phyloP scores from a whole-genome alignment of 352 stramenopile species.

The Blastocystis sp. region DNA sequence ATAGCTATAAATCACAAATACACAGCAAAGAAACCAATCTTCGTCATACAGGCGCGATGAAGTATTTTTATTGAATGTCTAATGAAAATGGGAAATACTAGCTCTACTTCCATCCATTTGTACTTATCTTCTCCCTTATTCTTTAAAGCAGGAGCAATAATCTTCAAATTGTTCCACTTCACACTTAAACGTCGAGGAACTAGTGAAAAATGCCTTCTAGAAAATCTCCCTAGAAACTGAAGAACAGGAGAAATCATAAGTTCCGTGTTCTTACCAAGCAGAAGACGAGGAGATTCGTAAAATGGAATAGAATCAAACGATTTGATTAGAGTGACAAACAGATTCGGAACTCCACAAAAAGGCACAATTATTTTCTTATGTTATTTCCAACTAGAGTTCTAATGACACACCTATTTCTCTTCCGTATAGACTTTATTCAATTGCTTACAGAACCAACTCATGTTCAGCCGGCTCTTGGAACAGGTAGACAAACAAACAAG shows the following conservation, averaged over 20 bases:
- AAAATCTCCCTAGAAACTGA: not conserved
- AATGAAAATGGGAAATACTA: not conserved
- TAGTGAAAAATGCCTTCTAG: not conserved
- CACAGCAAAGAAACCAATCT: not conserved
- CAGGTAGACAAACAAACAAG: not conserved
- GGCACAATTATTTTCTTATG: no score
- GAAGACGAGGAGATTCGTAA: not conserved
- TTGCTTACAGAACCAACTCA: no score
- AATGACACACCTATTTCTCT: no score
- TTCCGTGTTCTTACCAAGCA: not conserved
- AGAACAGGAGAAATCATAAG: not conserved
- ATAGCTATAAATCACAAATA: not conserved
- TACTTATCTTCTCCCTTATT: not conserved
- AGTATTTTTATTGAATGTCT: conserved; percentile 23
- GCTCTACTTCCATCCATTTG: conserved; percentile 50
- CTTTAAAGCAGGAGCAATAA: not conserved
- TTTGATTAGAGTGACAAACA: no score
- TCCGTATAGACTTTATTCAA: no score
- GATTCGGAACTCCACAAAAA: no score
- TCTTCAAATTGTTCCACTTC: not conserved
- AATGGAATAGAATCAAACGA: no score
- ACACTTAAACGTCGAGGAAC: not conserved
- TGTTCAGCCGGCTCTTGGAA: no score
- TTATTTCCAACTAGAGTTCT: no score
- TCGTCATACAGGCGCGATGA: conserved; percentile 25